A percentile compares a stretch with the other conserved stretches of the same genome.
Evolutionary conservation across 1,139 yeast species (phyloP).

Genomic region (Magnusiomyces tetraspermus): DNA sequence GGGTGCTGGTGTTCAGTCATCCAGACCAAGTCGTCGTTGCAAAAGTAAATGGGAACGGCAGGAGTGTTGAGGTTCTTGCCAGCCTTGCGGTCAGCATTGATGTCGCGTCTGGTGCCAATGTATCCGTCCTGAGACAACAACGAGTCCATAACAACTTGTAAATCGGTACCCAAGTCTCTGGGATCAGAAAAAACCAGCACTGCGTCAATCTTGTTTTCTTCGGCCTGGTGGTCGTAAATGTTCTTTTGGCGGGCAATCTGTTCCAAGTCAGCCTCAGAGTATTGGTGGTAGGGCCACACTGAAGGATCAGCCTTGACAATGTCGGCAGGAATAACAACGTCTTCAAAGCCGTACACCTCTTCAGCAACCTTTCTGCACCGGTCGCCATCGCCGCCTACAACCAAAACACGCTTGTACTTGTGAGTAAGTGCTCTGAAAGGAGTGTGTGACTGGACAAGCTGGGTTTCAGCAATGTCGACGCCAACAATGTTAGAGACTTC

Average conservation of each 20-base stretch:
- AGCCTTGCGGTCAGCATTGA: conserved; percentile 8
- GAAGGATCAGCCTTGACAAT: conserved; percentile 48
- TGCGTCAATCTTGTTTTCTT: conserved; percentile 36
- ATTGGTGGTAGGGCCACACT: conserved; percentile 67
- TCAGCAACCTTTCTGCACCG: conserved; percentile 61
- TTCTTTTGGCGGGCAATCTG: conserved; percentile 34
- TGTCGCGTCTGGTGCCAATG: conserved; percentile 50
- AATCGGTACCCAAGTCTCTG: conserved; percentile 78
- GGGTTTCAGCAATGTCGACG: conserved; percentile 44
- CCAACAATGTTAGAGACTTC: conserved; percentile 46
- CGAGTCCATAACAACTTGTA: conserved; percentile 68
- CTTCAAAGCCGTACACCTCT: conserved; percentile 62
- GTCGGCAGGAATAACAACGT: conserved; percentile 71
- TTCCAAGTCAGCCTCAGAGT: conserved; percentile 41
- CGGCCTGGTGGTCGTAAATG: conserved; percentile 12
- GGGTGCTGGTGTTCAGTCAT: conserved; percentile 74
- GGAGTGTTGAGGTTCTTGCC: conserved; percentile 36
- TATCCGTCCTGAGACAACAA: conserved; percentile 55
- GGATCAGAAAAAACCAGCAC: conserved; percentile 86
- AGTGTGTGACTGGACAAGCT: conserved; percentile 83
- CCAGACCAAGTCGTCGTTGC: conserved; percentile 85
- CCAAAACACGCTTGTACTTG: conserved; percentile 53
- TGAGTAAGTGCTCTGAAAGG: conserved; percentile 62
- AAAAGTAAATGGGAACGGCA: conserved; percentile 68
- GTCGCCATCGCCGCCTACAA: conserved; percentile 77